These are phyloP conservation scores for Solanum pinnatisectum DNA, from an alignment of 257 asterid genomes.

Conservation along the genomic window DNA sequence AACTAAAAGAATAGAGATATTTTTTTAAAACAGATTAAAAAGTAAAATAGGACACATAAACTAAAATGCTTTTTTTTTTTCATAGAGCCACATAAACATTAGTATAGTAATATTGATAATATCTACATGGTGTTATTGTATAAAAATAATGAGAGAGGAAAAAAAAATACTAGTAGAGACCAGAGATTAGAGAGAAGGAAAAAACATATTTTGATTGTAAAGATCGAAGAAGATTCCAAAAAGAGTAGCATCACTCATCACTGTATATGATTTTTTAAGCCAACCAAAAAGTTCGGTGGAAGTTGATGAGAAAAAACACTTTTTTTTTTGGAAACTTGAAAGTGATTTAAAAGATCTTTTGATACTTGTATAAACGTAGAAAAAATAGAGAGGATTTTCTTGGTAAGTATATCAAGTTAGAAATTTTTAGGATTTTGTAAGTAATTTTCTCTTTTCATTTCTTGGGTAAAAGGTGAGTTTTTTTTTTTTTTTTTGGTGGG, in stretches of 20 bases:
- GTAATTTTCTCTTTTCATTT: background rate
- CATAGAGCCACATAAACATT: background rate
- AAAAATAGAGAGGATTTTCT: background rate
- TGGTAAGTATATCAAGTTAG: conserved; percentile 14
- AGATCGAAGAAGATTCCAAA: background rate
- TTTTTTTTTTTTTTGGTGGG: too few relatives aligned
- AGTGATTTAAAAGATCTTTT: conserved; percentile 23
- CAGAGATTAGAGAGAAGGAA: background rate
- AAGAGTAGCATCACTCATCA: background rate
- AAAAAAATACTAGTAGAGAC: background rate
- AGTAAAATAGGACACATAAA: accelerated
- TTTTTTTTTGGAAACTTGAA: conserved; percentile 15
- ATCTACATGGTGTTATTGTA: background rate
- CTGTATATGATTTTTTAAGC: background rate
- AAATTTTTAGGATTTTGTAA: background rate
- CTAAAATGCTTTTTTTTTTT: background rate
- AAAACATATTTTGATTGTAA: background rate
- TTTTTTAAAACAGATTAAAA: too few relatives aligned
- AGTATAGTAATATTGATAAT: background rate
- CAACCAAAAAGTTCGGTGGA: background rate
- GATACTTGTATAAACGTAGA: background rate
- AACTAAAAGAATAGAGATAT: too few relatives aligned
- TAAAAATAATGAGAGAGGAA: background rate
- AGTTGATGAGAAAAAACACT: conserved; percentile 2
- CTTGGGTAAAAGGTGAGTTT: background rate